A percentile compares a stretch with the other conserved stretches of the same genome.
Conservation (phyloP, 495 filamentous ascomycete genomes). For the Tetracladium marchalianum region DNA sequence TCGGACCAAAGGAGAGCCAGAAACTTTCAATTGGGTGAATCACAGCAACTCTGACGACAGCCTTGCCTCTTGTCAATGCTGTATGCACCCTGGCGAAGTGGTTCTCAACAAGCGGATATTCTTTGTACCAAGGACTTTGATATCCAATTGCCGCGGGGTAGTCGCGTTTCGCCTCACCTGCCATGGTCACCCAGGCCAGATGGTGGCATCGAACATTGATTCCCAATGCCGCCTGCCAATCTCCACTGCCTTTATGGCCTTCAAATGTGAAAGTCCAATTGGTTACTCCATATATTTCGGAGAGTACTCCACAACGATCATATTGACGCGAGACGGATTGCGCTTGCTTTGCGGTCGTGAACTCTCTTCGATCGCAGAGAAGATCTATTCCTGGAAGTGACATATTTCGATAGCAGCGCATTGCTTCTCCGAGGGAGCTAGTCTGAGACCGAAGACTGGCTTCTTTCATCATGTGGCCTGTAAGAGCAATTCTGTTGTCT, state of each 20-base stretch:
- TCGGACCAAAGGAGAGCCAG: conserved; percentile 20
- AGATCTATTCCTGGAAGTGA: conserved; percentile 20
- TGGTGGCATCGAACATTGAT: conserved; percentile 21
- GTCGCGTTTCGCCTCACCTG: conserved; percentile 20
- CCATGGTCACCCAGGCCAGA: conserved; percentile 21
- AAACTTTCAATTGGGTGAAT: conserved; percentile 23
- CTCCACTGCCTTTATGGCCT: conserved; percentile 22
- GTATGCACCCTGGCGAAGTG: conserved; percentile 17
- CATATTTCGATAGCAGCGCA: conserved; percentile 19
- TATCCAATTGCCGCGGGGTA: conserved; percentile 21
- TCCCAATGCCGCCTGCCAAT: conserved; percentile 22
- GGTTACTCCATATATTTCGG: conserved; percentile 21
- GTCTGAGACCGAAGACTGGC: conserved; percentile 17
- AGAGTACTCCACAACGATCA: conserved; percentile 11
- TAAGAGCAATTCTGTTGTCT: conserved; percentile 14
- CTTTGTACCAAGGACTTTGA: conserved; percentile 21
- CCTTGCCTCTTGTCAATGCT: conserved; percentile 16
- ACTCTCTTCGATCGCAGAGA: conserved; percentile 16
- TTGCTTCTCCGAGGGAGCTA: conserved; percentile 16
- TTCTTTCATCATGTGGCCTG: conserved; percentile 24
- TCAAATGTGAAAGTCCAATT: conserved; percentile 21
- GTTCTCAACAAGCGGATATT: conserved; percentile 19
- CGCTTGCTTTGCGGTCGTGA: conserved; percentile 21
- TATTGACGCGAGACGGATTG: conserved; percentile 18
- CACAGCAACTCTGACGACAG: conserved; percentile 16